Percentiles rank a stretch among this genome's conserved stretches.
These are phyloP conservation scores for Hypoxylon sp. DNA, from an alignment of 2,329 filamentous ascomycete species.

Conservation along the genomic window DNA sequence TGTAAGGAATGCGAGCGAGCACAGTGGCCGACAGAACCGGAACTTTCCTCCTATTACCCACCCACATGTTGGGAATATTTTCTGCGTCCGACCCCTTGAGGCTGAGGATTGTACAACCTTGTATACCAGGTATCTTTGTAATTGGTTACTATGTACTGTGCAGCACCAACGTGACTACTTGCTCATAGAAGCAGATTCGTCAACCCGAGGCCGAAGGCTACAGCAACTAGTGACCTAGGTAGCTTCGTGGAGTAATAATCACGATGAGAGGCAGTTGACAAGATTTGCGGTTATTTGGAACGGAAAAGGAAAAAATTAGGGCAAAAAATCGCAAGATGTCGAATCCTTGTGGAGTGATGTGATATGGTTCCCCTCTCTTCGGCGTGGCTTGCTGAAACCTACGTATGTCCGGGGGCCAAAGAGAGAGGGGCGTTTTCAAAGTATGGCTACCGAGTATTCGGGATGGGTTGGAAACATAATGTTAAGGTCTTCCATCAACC, in stretches of 20 bases:
- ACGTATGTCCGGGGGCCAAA: background rate
- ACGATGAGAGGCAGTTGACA: conserved; percentile 2
- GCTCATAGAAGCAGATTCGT: conserved; percentile 10
- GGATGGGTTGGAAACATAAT: background rate
- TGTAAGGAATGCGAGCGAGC: background rate
- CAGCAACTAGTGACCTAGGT: conserved; percentile 7
- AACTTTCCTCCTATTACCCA: background rate
- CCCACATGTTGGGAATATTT: background rate
- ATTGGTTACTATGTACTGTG: too few species aligned
- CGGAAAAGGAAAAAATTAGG: background rate
- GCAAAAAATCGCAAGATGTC: background rate
- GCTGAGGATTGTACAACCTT: conserved; percentile 24
- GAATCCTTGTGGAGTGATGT: conserved; percentile 19
- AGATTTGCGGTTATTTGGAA: background rate
- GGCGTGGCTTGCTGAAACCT: conserved; percentile 7
- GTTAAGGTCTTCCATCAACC: background rate
- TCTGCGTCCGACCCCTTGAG: conserved; percentile 13
- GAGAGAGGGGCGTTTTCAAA: too few species aligned
- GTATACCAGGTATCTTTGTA: too few species aligned
- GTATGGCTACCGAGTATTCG: background rate
- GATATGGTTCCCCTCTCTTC: background rate
- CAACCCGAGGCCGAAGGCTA: conserved; percentile 11
- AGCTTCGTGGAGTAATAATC: conserved; percentile 8
- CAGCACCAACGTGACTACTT: too few species aligned
- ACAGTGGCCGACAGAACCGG: background rate